Base-by-base conservation (phyloP, 1,284 basidiomycete species). In the Chiua sp. region DNA sequence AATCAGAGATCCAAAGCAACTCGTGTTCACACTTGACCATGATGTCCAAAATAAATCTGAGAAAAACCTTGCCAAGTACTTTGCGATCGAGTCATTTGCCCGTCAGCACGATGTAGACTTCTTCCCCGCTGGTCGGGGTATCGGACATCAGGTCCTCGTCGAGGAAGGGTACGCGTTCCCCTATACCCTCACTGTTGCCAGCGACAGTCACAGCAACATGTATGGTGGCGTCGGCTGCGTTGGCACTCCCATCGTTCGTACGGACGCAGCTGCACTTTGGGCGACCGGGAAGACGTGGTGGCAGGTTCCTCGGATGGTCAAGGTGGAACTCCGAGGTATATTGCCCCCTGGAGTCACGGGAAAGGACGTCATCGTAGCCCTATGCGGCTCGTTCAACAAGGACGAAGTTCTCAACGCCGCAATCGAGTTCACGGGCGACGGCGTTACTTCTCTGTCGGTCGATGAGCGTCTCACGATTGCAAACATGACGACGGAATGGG, bases 401-500 rank as follows among this genome's bases (percentile, higher is more conserved):
- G 98, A 99, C 75, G 94, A 99, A 75, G 98, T 99, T 4, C 83
- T 99, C 51, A 99, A 99, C 71, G 92, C 92, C n/a, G 97, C 97
- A 3, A 92, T 99, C 75, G 98, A 99, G 75, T 99, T 99, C 77
- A 90, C 91, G 3, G 97, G 97, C n/a, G 88, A 92, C 39, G 98
- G 97, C 23, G 82, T 98, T n/a, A 72, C 84, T 28, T 83, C 87
- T 37, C 81, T 99, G 48, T 80, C 87, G 1, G 84, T 99, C 49
- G 97, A 99, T 72, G 96, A 99, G 71, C 86, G 97, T 39, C 82
- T 99, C 55, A 97, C 97, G 0, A 98, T 99, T 64, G 83, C 95
- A 37, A 98, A 98, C 76, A 99, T 99, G 97, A 98, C 97, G 5
- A 99, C 98, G 20, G 97, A 99, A 75, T 99, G 97, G 97, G 97